Base-by-base conservation (phyloP, 1,284 basidiomycete genomes). In the Austropuccinia psidii region DNA sequence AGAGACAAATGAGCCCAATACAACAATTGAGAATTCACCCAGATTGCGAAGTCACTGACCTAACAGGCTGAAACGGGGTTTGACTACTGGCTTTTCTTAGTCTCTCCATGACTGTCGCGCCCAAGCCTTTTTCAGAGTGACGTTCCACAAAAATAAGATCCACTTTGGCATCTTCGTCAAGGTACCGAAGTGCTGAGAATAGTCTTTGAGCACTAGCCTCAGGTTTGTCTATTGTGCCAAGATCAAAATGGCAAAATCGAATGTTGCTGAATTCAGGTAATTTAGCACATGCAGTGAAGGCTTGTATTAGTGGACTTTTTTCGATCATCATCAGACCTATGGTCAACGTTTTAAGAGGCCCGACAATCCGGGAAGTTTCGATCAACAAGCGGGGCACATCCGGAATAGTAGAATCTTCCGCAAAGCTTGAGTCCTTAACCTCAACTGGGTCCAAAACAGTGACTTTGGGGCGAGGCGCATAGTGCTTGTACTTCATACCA, bases 401-500 rank as follows among this genome's bases (percentile, higher is more conserved):
- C 6, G 27, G 37, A 4, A 57, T 57, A 33, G 54, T 27, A 33
- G n/a, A 3, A 33, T 8, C 6, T 57, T 57, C 15, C 41, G 29
- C 27, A 8, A n/a, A 49, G 6, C 29, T 21, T 49, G 68, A 35
- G 24, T 6, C 33, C 19, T 39, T 19, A 33, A n/a, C 11, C n/a
- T 21, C 13, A 37, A 65, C 24, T 19, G 60, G 60, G 37, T 73
- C 39, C 5, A 73, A 39, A 15, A 73, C 33, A 27, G 57, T 43
- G 2, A 73, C 70, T 45, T 73, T 43, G 21, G 70, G 60, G 9
- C 57, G 31, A 13, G 95, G 95, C 31, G 93, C 90, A 80, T 99
- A 99, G 82, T 99, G 96, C 65, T 90, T 86, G 81, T 99, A 99
- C 82, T 99, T 99, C 94, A 98, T 97, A n/a, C 96, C 96, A 0